Evolutionary conservation across 192 early-diverging fungal genomes (phyloP).

Genomic region (Gamsiella multidivaricata): DNA sequence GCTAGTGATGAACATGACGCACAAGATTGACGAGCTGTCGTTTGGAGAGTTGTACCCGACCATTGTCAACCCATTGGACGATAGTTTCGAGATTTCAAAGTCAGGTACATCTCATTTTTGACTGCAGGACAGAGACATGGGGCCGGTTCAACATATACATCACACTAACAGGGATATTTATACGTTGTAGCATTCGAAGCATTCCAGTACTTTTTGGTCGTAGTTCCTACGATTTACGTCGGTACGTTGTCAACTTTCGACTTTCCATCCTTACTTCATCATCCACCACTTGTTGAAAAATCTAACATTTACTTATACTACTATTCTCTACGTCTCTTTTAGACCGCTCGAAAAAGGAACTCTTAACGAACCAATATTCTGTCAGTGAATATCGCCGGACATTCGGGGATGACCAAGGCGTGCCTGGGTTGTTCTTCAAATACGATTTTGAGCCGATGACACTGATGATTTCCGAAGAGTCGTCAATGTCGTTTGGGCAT

Average conservation of each 20-base stretch:
- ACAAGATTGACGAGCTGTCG: slow-evolving; percentile 90
- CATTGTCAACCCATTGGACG: slow-evolving; percentile 89
- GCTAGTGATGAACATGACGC: slow-evolving; percentile 92
- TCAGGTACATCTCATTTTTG: slow-evolving; percentile 56
- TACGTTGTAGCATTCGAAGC: slow-evolving; percentile 68
- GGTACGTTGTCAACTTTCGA: slow-evolving; percentile 18
- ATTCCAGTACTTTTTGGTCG: slow-evolving; percentile 90
- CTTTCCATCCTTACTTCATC: background rate
- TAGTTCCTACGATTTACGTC: slow-evolving; percentile 64
- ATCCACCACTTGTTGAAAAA: background rate
- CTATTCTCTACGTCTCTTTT: slow-evolving; percentile 13
- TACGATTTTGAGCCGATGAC: slow-evolving; percentile 93
- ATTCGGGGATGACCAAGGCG: slow-evolving; percentile 32
- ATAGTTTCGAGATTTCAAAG: slow-evolving; percentile 74
- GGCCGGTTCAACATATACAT: too few species aligned
- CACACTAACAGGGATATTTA: background rate
- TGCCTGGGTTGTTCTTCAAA: slow-evolving; percentile 86
- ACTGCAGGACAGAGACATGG: too few species aligned
- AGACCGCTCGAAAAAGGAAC: slow-evolving; percentile 60
- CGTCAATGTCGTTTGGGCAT: slow-evolving; percentile 67
- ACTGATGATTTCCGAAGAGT: slow-evolving; percentile 77
- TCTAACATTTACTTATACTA: background rate
- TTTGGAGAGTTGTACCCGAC: slow-evolving; percentile 89
- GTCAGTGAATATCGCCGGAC: slow-evolving; percentile 81
- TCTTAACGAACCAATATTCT: slow-evolving; percentile 95